phyloP scores from a whole-genome alignment of 495 filamentous ascomycete species.

The Trichoderma reesei region DNA sequence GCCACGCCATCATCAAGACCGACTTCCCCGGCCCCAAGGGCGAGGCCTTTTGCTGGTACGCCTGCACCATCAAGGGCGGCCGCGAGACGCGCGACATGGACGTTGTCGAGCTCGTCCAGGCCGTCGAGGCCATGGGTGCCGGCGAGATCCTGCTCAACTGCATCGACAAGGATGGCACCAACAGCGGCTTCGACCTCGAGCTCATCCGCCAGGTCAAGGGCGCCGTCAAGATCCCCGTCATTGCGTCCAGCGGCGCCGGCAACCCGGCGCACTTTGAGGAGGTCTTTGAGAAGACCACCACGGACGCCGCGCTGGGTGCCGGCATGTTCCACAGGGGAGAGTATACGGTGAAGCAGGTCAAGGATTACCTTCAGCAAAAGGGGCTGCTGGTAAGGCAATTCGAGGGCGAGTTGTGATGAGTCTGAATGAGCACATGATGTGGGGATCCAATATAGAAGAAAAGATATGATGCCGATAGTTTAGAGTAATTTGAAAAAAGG shows the following conservation, averaged over 20 bases:
- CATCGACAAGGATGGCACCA: constrained; percentile 94
- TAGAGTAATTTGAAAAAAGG: neutral
- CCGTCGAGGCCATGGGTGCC: constrained; percentile 92
- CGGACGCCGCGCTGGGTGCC: constrained; percentile 88
- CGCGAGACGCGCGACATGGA: constrained; percentile 85
- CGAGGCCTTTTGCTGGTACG: constrained; percentile 89
- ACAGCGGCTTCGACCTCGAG: constrained; percentile 91
- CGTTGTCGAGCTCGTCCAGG: constrained; percentile 73
- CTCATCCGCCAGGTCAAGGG: constrained; percentile 78
- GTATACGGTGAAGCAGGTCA: constrained; percentile 92
- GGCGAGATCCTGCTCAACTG: constrained; percentile 94
- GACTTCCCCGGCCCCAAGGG: constrained; percentile 58
- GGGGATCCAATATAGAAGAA: too few relatives aligned
- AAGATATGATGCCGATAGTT: too few relatives aligned
- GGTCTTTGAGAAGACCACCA: constrained; percentile 74
- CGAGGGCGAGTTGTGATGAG: constrained; percentile 40
- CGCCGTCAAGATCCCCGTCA: constrained; percentile 80
- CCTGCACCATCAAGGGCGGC: constrained; percentile 92
- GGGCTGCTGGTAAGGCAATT: constrained; percentile 67
- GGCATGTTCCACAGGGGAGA: constrained; percentile 97
- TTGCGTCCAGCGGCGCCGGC: constrained; percentile 89
- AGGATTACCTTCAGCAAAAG: constrained; percentile 61
- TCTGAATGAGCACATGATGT: too few relatives aligned
- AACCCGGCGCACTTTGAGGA: constrained; percentile 83
- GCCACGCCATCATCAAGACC: constrained; percentile 70